phyloP scores from a whole-genome alignment of 1,284 basidiomycete genomes.

The Coniferiporia weirii region DNA sequence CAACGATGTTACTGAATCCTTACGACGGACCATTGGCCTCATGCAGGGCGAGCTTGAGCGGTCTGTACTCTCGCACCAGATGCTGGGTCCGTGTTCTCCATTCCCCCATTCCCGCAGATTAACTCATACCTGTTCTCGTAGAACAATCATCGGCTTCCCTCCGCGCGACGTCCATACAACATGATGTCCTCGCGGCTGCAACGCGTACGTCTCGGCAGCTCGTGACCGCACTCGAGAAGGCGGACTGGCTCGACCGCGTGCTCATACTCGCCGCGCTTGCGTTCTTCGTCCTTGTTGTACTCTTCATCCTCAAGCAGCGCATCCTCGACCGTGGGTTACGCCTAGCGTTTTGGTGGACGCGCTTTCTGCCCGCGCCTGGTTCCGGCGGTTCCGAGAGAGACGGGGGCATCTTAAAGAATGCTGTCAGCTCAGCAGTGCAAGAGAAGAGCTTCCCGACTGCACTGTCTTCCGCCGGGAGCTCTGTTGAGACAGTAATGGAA shows the following conservation, averaged over 20 bases:
- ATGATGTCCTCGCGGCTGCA: conserved; percentile 71
- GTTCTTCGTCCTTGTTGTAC: conserved; percentile 81
- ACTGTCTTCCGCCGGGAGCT: neutral
- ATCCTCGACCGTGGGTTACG: conserved; percentile 69
- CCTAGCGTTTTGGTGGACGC: conserved; percentile 76
- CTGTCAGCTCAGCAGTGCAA: neutral
- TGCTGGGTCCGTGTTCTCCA: conserved; percentile 56
- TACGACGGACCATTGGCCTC: conserved; percentile 76
- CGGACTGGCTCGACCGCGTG: conserved; percentile 88
- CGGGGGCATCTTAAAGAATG: neutral
- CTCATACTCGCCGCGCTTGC: conserved; percentile 72
- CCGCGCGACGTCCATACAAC: conserved; percentile 67
- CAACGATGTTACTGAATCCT: conserved; percentile 80
- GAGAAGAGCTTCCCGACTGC: neutral
- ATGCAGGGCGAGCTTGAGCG: conserved; percentile 91
- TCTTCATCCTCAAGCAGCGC: conserved; percentile 83
- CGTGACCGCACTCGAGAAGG: conserved; percentile 79
- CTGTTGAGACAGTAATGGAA: neutral
- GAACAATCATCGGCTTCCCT: conserved; percentile 79
- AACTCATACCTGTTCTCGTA: conserved; percentile 27
- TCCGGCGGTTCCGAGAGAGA: neutral
- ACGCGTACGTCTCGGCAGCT: conserved; percentile 78
- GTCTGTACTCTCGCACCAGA: conserved; percentile 79
- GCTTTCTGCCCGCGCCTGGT: conserved; percentile 46
- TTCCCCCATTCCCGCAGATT: neutral